Conservation (phyloP, 768 basidiomycete species). For the Lactarius hatsudake region DNA sequence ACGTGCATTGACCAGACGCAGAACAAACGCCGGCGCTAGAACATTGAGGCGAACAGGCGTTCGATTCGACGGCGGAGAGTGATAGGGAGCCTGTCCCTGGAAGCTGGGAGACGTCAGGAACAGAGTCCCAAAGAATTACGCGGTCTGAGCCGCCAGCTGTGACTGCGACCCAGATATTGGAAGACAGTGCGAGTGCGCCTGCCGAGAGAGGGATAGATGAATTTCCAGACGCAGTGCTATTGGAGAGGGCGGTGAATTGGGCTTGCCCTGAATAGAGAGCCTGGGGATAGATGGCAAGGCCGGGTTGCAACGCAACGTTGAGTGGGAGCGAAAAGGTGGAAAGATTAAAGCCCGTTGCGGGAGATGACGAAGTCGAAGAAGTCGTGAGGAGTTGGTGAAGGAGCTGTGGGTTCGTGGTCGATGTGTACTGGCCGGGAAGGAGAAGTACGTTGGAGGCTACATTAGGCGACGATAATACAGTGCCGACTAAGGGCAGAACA, state of each 20-base stretch:
- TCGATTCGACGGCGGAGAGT: conserved; percentile 69
- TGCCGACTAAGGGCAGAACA: conserved; percentile 56
- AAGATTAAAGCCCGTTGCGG: conserved; percentile 65
- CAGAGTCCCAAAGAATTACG: conserved; percentile 72
- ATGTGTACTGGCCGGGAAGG: conserved; percentile 74
- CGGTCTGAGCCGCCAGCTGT: conserved; percentile 53
- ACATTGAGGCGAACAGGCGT: conserved; percentile 73
- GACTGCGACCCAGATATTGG: conserved; percentile 67
- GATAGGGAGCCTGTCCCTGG: conserved; percentile 52
- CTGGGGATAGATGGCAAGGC: conserved; percentile 62
- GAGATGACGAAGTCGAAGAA: conserved; percentile 54
- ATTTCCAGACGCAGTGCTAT: conserved; percentile 43
- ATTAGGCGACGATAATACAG: conserved; percentile 56
- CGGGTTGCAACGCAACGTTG: conserved; percentile 61
- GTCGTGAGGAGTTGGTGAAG: conserved; percentile 67
- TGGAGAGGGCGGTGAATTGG: conserved; percentile 56
- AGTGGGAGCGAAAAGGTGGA: conserved; percentile 60
- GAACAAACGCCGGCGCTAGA: conserved; percentile 72
- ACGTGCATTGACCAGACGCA: conserved; percentile 65
- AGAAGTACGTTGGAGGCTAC: conserved; percentile 54
- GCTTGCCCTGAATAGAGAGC: conserved; percentile 64
- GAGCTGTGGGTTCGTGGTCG: conserved; percentile 67
- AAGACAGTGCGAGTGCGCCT: conserved; percentile 64
- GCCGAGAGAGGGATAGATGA: conserved; percentile 43
- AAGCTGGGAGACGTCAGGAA: conserved; percentile 72